Evolutionary conservation across 2,329 filamentous ascomycete genomes (phyloP).

Genomic region (Botryosphaeria dothidea): DNA sequence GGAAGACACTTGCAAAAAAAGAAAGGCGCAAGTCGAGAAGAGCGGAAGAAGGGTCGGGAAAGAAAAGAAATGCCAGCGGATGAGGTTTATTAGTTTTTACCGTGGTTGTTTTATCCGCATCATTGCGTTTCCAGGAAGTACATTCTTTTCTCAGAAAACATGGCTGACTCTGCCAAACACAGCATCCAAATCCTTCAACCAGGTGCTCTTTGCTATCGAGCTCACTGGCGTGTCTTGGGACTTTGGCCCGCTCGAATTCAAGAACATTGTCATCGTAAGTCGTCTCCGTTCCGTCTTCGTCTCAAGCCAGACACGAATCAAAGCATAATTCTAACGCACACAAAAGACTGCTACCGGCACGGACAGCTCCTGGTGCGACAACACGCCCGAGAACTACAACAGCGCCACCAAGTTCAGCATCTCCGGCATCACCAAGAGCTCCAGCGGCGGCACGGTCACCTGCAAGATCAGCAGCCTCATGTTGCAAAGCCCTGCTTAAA

Average conservation of each 20-base stretch:
- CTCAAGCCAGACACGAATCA: conserved; percentile 8
- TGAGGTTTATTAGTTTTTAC: too few relatives aligned
- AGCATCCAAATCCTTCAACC: conserved; percentile 43
- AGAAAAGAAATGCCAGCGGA: too few relatives aligned
- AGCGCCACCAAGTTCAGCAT: conserved; percentile 38
- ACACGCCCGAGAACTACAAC: conserved; percentile 42
- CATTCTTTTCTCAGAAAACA: not conserved
- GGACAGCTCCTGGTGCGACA: conserved; percentile 25
- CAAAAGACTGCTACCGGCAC: conserved; percentile 24
- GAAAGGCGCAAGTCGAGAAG: too few relatives aligned
- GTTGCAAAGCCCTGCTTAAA: conserved; percentile 21
- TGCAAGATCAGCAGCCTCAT: conserved; percentile 24
- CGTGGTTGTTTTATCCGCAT: too few relatives aligned
- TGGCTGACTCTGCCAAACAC: not conserved
- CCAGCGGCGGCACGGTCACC: conserved; percentile 27
- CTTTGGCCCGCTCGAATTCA: conserved; percentile 42
- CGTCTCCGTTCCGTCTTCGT: not conserved
- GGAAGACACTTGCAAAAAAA: too few relatives aligned
- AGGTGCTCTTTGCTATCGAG: conserved; percentile 45
- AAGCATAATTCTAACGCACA: not conserved
- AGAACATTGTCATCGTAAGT: conserved; percentile 29
- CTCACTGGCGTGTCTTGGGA: conserved; percentile 41
- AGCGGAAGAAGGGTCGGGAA: too few relatives aligned
- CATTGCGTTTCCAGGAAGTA: not conserved
- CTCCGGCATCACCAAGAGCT: conserved; percentile 34